Percentiles rank a stretch among this genome's conserved stretches.
These are phyloP conservation scores for Ceratocystiopsis sp. DNA, from an alignment of 2,329 filamentous ascomycete genomes.

Conservation along the genomic window DNA sequence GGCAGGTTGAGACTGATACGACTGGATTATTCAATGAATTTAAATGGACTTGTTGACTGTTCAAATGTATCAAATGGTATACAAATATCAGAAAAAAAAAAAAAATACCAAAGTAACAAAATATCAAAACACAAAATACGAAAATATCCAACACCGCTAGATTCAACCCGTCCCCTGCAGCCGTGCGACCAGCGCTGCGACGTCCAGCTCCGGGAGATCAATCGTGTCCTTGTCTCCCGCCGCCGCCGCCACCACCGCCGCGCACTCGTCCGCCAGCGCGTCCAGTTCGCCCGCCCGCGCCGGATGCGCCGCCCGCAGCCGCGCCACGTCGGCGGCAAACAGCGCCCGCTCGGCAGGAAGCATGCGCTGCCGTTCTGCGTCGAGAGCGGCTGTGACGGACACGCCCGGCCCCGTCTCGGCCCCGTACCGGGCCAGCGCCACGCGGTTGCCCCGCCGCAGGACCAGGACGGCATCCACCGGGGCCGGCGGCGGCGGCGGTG, in stretches of 20 bases:
- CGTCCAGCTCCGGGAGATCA: background rate
- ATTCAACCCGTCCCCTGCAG: background rate
- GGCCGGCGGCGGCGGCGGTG: background rate
- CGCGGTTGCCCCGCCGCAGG: slow-evolving; percentile 21
- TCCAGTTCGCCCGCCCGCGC: slow-evolving; percentile 6
- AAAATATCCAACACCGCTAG: no score
- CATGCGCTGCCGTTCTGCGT: slow-evolving; percentile 7
- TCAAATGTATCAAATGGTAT: no score
- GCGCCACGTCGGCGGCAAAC: slow-evolving; percentile 15
- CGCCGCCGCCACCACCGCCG: background rate
- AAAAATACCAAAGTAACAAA: no score
- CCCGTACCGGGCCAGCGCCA: slow-evolving; percentile 14
- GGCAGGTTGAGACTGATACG: no score
- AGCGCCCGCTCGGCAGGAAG: slow-evolving; percentile 5
- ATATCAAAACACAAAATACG: no score
- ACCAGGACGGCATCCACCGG: slow-evolving; percentile 20
- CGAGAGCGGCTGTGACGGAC: slow-evolving; percentile 5
- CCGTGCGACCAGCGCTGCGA: slow-evolving; percentile 1
- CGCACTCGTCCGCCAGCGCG: slow-evolving; percentile 3
- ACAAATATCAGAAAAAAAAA: no score
- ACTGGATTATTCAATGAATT: no score
- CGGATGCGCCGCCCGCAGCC: slow-evolving; percentile 4
- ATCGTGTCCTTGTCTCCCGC: background rate
- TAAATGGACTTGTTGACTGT: no score
- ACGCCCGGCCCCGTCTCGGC: background rate